Evolutionary conservation across 345 rosid species (phyloP).

Genomic region (Citrus maxima): DNA sequence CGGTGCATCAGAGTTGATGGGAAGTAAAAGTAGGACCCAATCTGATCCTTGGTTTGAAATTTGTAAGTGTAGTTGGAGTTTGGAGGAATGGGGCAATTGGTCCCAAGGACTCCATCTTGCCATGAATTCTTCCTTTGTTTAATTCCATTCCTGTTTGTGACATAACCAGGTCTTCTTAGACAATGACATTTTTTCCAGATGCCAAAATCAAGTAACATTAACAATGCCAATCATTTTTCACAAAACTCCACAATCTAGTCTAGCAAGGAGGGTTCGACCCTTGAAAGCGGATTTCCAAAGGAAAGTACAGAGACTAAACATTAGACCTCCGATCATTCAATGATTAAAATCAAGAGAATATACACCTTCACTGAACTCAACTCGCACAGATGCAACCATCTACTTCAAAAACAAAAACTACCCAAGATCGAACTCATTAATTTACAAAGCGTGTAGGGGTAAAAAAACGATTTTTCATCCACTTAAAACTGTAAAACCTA

Average conservation of each 20-base stretch:
- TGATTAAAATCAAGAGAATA: background rate
- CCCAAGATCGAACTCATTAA: too few species aligned
- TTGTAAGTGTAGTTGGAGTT: conserved; percentile 79
- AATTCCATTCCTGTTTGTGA: conserved; percentile 64
- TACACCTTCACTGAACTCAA: background rate
- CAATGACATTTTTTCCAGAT: conserved; percentile 3
- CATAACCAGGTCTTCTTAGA: background rate
- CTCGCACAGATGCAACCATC: background rate
- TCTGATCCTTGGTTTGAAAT: conserved; percentile 90
- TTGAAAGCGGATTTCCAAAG: background rate
- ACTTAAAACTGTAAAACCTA: background rate
- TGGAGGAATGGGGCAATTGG: conserved; percentile 85
- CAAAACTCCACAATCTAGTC: background rate
- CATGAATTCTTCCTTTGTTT: conserved; percentile 90
- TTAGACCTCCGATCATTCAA: too few species aligned
- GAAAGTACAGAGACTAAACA: background rate
- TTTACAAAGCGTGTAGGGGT: background rate
- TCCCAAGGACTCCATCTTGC: conserved; percentile 84
- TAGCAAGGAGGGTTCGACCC: background rate
- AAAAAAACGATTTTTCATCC: background rate
- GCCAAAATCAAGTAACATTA: background rate
- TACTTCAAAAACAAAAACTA: background rate
- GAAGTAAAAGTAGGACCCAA: conserved; percentile 75
- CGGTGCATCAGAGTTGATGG: conserved; percentile 79
- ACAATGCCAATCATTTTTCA: background rate